Percentiles rank a stretch among this genome's conserved stretches.
Evolutionary conservation across 78 protist genomes (phyloP).

Genomic region (Speleostelium caveatum): DNA sequence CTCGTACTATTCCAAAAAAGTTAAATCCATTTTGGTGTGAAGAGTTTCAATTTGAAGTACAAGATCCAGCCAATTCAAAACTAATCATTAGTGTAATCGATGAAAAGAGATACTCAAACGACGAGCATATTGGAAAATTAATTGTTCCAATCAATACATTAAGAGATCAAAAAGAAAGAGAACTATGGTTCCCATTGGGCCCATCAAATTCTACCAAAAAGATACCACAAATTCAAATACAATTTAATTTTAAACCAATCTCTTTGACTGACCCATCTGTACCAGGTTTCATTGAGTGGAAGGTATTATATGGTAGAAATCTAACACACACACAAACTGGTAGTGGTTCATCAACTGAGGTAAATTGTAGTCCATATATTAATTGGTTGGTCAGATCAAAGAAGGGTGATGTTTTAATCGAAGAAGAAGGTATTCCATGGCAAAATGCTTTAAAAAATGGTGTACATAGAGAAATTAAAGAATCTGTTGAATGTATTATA

Average conservation of each 20-base stretch:
- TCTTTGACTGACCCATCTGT: constrained; percentile 45
- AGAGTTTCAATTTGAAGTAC: constrained; percentile 45
- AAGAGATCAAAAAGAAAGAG: constrained; percentile 65
- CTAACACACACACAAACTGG: constrained; percentile 13
- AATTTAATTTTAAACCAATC: constrained; percentile 55
- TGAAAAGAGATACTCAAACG: constrained; percentile 53
- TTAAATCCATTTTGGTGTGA: constrained; percentile 80
- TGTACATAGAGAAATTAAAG: constrained; percentile 37
- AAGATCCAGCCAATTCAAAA: constrained; percentile 27
- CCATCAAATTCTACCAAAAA: constrained; percentile 35
- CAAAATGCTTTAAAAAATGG: constrained; percentile 26
- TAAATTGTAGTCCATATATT: constrained; percentile 23
- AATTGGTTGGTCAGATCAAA: constrained; percentile 68
- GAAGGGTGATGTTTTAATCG: constrained; percentile 50
- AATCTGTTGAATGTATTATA: constrained; percentile 41
- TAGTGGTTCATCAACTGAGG: background rate
- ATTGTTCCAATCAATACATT: constrained; percentile 66
- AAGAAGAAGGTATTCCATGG: constrained; percentile 60
- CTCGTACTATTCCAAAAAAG: constrained; percentile 71
- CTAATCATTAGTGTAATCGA: constrained; percentile 33
- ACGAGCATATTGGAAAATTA: constrained; percentile 53
- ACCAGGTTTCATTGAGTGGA: constrained; percentile 62
- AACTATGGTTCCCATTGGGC: constrained; percentile 50
- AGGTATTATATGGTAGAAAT: constrained; percentile 53
- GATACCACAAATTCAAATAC: constrained; percentile 63